Base-by-base conservation (phyloP, 176 grass and related monocot species). In the Musa acuminata region DNA sequence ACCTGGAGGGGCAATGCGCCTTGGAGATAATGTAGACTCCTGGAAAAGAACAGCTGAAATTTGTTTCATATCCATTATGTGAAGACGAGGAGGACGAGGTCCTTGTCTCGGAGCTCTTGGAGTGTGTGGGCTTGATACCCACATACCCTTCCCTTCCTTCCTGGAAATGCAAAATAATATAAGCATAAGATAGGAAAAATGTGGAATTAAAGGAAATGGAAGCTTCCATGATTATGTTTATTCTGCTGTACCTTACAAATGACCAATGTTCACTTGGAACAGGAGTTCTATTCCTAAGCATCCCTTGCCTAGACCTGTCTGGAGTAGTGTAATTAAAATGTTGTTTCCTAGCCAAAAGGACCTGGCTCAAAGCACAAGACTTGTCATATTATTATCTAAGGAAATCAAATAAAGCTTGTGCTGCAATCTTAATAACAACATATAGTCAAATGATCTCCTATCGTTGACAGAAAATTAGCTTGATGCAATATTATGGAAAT, bases 321-420 rank as follows among this genome's bases (percentile, higher is more conserved):
- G 93, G 90, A 78, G 93, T 97, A 20, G 84, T 93, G 57, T 88
- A 97, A 63, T 97, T 97, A 81, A 97, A 97, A 88, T 97, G 79
- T 21, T 81, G 65, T 51, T 97, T 90, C 22, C 87, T 88, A 8
- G 93, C 93, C 55, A 86, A 58, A 85, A 87, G 58, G 75, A 97
- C 93, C 93, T 97, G 77, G 62, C 83, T 77, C 49, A 71, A 69
- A 87, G 43, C 19, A 11, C 67, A 70, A 70, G 23, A 7, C 27
- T 66, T 29, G 17, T 66, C 12, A 27, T 24, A 25, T 64, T 20
- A 25, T 65, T 65, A 43, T 43, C 35, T 0, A 6, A 43, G 35
- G 35, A 11, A 14, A 29, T 14, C 11, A 66, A 27, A 5, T 17
- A 58, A 58, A 16, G 16, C 2, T 58, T 58, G 14, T 57, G 35